These are phyloP conservation scores for Pseudognaphalium luteoalbum DNA, from an alignment of 129 eudicot species.

Conservation along the genomic window DNA sequence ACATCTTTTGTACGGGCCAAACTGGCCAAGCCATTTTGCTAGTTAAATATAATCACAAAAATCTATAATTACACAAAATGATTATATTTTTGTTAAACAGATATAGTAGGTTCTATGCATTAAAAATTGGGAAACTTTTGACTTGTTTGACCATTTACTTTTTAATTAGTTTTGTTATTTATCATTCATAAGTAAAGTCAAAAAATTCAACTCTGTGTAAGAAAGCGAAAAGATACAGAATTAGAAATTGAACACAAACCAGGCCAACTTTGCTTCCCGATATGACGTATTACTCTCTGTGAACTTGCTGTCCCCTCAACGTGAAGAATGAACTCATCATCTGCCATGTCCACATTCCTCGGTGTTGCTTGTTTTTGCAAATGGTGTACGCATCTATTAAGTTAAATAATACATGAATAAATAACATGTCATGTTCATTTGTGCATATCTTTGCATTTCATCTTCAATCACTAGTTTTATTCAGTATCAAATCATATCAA, in stretches of 20 bases:
- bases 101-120: not conserved
- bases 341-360: constrained; percentile 58
- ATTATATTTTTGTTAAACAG: not conserved
- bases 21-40: not conserved
- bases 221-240: not conserved
- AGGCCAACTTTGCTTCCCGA: constrained; percentile 96
- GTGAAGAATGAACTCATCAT: constrained; percentile 83
- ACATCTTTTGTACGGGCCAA: not conserved
- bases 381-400: constrained; percentile 63
- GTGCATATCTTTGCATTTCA: not conserved
- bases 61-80: not conserved
- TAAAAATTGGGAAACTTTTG: not conserved
- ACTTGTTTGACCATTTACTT: constrained; percentile 5
- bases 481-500: not conserved
- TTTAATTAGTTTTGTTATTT: not conserved
- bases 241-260: constrained; percentile 43
- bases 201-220: not conserved
- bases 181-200: not conserved
- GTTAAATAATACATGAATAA: not conserved
- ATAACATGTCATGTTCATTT: not conserved
- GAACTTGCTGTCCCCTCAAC: constrained; percentile 90
- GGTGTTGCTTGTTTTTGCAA: constrained; percentile 79
- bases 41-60: not conserved
- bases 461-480: not conserved
- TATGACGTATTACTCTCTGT: constrained; percentile 84